A percentile compares a stretch with the other conserved stretches of the same genome.
Conservation (phyloP, 2,329 filamentous ascomycete species). For the Trichoderma sp. region DNA sequence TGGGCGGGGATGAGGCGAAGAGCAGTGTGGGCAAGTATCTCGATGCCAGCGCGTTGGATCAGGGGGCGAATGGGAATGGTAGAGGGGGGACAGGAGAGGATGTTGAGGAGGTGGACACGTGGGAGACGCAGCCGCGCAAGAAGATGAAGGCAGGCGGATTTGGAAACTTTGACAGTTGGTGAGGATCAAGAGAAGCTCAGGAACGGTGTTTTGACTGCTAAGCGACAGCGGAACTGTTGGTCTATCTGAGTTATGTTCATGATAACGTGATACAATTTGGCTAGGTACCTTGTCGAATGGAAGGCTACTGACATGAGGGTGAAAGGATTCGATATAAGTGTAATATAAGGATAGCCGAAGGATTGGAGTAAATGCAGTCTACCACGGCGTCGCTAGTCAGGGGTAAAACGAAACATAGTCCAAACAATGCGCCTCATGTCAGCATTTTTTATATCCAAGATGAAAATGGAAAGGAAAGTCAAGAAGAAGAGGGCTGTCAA, state of each 20-base stretch:
- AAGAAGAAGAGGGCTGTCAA: background rate
- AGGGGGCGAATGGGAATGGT: conserved; percentile 52
- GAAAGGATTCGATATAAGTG: too few relatives aligned
- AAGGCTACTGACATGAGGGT: background rate
- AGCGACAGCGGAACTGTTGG: conserved; percentile 6
- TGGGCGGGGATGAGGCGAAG: conserved; percentile 48
- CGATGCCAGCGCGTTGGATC: conserved; percentile 54
- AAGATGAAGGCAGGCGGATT: conserved; percentile 79
- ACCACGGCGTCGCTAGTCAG: background rate
- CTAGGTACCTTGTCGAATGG: background rate
- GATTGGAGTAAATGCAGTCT: background rate
- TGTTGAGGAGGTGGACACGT: conserved; percentile 64
- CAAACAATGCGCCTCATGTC: background rate
- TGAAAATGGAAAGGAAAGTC: background rate
- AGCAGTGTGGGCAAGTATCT: conserved; percentile 78
- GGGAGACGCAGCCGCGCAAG: conserved; percentile 72
- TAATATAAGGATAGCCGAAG: too few relatives aligned
- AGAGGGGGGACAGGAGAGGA: conserved; percentile 45
- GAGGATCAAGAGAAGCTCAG: conserved; percentile 32
- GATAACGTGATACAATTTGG: conserved; percentile 15
- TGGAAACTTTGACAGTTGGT: conserved; percentile 95
- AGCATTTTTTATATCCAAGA: background rate
- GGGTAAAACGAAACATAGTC: background rate
- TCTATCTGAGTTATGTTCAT: background rate
- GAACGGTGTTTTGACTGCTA: background rate